Conservation (phyloP, 805 yeast species). For the Candida ovalis region DNA sequence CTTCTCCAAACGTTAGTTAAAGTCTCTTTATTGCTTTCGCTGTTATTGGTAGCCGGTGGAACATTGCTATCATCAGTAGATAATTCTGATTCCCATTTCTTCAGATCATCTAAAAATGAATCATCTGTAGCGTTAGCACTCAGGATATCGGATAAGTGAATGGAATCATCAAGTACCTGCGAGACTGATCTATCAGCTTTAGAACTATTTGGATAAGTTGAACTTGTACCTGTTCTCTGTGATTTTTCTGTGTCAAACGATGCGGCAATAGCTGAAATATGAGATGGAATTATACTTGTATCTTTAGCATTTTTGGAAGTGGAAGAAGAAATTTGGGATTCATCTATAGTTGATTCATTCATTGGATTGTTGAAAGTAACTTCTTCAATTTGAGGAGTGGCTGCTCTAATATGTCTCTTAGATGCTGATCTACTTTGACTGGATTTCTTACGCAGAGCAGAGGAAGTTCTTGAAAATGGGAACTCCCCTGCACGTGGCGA, state of each 20-base stretch:
- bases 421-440: background rate
- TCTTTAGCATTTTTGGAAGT: background rate
- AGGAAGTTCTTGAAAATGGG: background rate
- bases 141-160: conserved; percentile 27
- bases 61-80: conserved; percentile 5
- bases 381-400: conserved; percentile 2
- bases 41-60: background rate
- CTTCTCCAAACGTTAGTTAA: conserved; percentile 28
- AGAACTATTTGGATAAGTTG: background rate
- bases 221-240: background rate
- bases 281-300: background rate
- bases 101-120: conserved; percentile 39
- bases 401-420: too few relatives aligned
- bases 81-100: conserved; percentile 31
- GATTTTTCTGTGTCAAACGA: background rate
- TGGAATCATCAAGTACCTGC: conserved; percentile 6
- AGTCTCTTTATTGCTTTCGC: conserved; percentile 14
- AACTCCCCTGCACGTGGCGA: conserved; percentile 1
- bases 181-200: background rate
- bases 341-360: conserved; percentile 18
- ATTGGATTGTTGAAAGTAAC: conserved; percentile 21
- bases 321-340: conserved; percentile 1
- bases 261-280: background rate
- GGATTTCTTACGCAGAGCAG: background rate
- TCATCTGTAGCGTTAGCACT: conserved; percentile 38